Base-by-base conservation (phyloP, 2,329 filamentous ascomycete genomes). In the Verticillium dahliae region DNA sequence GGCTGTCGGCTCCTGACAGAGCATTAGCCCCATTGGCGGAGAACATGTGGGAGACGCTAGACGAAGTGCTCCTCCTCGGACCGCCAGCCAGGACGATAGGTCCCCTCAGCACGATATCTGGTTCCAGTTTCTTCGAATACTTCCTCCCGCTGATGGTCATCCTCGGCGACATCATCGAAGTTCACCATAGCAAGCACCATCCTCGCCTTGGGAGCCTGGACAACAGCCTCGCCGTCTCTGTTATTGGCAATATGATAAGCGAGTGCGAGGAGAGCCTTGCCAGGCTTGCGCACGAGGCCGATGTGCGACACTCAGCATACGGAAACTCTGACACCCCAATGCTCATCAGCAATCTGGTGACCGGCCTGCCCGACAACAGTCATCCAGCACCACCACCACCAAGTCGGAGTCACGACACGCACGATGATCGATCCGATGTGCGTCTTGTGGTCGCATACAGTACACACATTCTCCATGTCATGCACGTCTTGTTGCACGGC, bases 61-160 rank as follows among this genome's bases (percentile, higher is more conserved):
- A 77, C 45, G 66, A 67, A 1, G 71, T 73, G 2, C 63, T 69
- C 9, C 60, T 67, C 0, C 62, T 66, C 6, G 69, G 70, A 10
- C 65, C 78, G 10, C 76, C 77, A 0, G 63, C 67, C 0, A 70
- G 74, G 9, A 62, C 68, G 0, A 63, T 75, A 3, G 79, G 79
- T 0, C 76, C 79, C 1, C 73, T 76, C 0, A 74, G 69, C 10
- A 69, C 66, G 27, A 72, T 76, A 38, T 74, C 75, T 0, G 79
- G 80, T 1, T 73, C 73, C 4, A 75, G 76, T 1, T 78, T 81
- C 41, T 81, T 82, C 56, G 79, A 81, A 62, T 82, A 77, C 62
- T 82, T 82, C 59, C 68, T 82, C 4, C 80, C 80, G 0, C 69
- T 82, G 1, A 81, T 81, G 75, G 72, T 74, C 1, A 22, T 81